Evolutionary conservation across 805 yeast genomes (phyloP).

Genomic region (Maudiozyma turicensis): DNA sequence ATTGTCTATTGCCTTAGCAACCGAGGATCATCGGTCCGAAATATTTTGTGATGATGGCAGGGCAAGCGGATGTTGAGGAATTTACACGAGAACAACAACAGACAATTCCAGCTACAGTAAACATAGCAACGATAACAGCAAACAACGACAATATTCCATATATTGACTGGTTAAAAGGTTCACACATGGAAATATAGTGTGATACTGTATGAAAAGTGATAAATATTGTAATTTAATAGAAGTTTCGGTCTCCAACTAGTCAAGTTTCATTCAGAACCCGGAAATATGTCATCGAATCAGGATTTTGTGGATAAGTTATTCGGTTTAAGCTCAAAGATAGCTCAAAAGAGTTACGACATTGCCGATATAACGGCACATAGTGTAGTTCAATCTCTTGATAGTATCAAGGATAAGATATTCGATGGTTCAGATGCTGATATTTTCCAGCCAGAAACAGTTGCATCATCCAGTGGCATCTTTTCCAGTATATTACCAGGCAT

Average conservation of each 20-base stretch:
- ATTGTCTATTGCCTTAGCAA: too few relatives aligned
- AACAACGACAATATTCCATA: too few relatives aligned
- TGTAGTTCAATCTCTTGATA: slow-evolving; percentile 5
- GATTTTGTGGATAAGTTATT: slow-evolving; percentile 22
- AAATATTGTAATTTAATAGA: too few relatives aligned
- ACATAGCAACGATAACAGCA: too few relatives aligned
- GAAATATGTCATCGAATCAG: slow-evolving; percentile 4
- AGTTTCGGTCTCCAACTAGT: background rate
- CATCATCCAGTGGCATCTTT: background rate
- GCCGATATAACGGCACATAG: slow-evolving; percentile 7
- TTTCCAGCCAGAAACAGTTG: background rate
- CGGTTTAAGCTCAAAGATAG: slow-evolving; percentile 11
- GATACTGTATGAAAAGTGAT: too few relatives aligned
- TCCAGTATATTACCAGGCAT: background rate
- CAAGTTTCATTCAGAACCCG: too few relatives aligned
- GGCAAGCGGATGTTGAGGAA: too few relatives aligned
- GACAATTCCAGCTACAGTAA: too few relatives aligned
- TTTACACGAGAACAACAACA: too few relatives aligned
- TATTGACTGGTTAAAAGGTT: background rate
- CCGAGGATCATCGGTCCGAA: too few relatives aligned
- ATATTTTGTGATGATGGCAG: too few relatives aligned
- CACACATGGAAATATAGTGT: background rate
- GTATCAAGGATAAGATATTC: background rate
- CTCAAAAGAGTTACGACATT: slow-evolving; percentile 7
- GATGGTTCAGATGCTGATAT: background rate